Evolutionary conservation across 257 asterid genomes (phyloP).

Genomic region (Capsicum baccatum): DNA sequence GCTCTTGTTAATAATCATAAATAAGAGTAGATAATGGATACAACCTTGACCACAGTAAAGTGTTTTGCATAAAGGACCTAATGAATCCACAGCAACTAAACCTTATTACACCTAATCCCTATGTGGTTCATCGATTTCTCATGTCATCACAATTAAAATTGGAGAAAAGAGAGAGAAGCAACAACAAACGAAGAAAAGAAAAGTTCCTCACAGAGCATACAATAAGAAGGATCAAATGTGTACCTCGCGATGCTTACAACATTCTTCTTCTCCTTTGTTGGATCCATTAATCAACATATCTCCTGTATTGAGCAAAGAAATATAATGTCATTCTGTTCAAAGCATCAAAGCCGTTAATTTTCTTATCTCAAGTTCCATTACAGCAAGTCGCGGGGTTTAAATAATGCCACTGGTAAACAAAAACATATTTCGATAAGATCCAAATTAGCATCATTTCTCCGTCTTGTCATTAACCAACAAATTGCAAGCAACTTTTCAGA

Average conservation of each 20-base stretch:
- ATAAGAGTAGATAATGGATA: background rate
- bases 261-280: constrained; percentile 55
- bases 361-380: background rate
- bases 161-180: background rate
- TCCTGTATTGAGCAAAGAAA: constrained; percentile 50
- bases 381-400: background rate
- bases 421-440: background rate
- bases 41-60: background rate
- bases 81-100: background rate
- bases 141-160: background rate
- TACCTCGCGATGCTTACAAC: constrained; percentile 31
- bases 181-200: constrained; percentile 16
- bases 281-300: constrained; percentile 57
- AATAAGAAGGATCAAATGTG: background rate
- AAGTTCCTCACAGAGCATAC: constrained; percentile 5
- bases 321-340: background rate
- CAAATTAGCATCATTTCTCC: constrained; percentile 21
- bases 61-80: background rate
- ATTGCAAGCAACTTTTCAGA: background rate
- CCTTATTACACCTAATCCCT: background rate
- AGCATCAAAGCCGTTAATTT: background rate
- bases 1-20: background rate
- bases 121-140: background rate
- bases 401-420: background rate
- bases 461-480: background rate